Conservation (phyloP, 2,329 filamentous ascomycete genomes). For the Aspergillus chevalieri region DNA sequence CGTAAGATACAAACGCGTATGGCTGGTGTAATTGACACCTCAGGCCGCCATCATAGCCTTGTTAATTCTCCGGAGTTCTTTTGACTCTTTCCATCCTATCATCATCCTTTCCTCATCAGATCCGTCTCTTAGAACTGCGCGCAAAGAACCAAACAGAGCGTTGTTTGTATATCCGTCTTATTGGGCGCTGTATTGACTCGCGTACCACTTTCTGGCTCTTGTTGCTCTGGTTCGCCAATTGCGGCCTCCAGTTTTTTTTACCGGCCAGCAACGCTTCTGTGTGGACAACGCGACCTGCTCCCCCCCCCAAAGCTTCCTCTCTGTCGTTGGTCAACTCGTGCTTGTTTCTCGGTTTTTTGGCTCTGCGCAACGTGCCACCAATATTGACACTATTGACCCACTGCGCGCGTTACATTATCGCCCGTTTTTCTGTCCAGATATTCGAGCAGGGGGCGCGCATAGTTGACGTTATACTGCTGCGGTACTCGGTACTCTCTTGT, state of each 20-base stretch:
- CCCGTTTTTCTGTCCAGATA: slow-evolving; percentile 14
- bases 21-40: not conserved
- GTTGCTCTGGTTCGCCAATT: slow-evolving; percentile 36
- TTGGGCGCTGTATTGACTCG: too few species aligned
- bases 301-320: slow-evolving; percentile 7
- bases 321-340: slow-evolving; percentile 2
- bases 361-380: slow-evolving; percentile 24
- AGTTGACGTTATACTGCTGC: slow-evolving; percentile 23
- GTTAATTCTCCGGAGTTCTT: too few species aligned
- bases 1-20: not conserved
- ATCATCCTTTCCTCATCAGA: not conserved
- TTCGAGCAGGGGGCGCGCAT: slow-evolving; percentile 14
- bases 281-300: slow-evolving; percentile 4
- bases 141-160: too few species aligned
- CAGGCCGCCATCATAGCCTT: not conserved
- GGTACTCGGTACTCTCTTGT: slow-evolving; percentile 4
- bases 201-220: too few species aligned
- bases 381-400: slow-evolving; percentile 21
- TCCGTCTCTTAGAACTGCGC: slow-evolving; percentile 1
- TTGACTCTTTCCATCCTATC: not conserved
- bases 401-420: slow-evolving; percentile 23
- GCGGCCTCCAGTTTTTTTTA: slow-evolving; percentile 11
- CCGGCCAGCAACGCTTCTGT: not conserved
- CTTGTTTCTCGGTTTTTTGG: slow-evolving; percentile 3
- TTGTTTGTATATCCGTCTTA: too few species aligned